These are phyloP conservation scores for Globisporangium barbulae DNA, from an alignment of 352 stramenopile genomes.

Conservation along the genomic window DNA sequence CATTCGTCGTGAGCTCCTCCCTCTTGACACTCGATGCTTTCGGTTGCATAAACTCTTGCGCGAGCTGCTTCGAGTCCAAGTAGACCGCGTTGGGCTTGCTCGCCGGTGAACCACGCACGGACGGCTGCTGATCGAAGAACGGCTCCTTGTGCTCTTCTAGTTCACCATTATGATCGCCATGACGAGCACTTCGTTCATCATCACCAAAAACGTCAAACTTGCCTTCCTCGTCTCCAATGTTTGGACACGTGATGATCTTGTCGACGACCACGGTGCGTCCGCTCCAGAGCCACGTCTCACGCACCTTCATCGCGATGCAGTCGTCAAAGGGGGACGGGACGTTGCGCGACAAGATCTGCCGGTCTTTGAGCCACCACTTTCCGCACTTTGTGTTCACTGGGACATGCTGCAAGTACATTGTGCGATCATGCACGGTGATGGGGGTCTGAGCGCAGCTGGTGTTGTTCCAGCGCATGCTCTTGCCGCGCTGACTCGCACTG, in stretches of 20 bases:
- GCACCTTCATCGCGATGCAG: slow-evolving; percentile 47
- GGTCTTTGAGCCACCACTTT: slow-evolving; percentile 70
- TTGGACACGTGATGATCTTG: slow-evolving; percentile 46
- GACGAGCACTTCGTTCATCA: not conserved
- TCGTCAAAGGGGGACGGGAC: slow-evolving; percentile 23
- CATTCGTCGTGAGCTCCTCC: not conserved
- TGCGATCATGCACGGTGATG: slow-evolving; percentile 5
- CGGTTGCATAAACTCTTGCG: not conserved
- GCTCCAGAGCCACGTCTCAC: slow-evolving; percentile 64
- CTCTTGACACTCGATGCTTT: not conserved
- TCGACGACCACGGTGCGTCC: slow-evolving; percentile 56
- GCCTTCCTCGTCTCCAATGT: not conserved
- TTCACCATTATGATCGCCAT: not conserved
- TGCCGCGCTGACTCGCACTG: not conserved
- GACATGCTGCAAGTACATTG: slow-evolving; percentile 32
- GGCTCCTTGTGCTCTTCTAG: not conserved
- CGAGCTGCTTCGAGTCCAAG: slow-evolving; percentile 12
- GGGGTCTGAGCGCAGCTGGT: slow-evolving; percentile 6
- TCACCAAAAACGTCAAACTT: not conserved
- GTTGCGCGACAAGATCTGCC: slow-evolving; percentile 48
- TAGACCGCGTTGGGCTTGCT: not conserved
- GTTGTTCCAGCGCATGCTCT: slow-evolving; percentile 5
- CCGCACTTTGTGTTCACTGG: slow-evolving; percentile 41
- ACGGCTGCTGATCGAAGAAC: no score
- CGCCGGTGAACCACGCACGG: not conserved